A percentile compares a stretch with the other conserved stretches of the same genome.
Conservation (phyloP, 2,329 filamentous ascomycete species). For the Trichophyton rubrum region DNA sequence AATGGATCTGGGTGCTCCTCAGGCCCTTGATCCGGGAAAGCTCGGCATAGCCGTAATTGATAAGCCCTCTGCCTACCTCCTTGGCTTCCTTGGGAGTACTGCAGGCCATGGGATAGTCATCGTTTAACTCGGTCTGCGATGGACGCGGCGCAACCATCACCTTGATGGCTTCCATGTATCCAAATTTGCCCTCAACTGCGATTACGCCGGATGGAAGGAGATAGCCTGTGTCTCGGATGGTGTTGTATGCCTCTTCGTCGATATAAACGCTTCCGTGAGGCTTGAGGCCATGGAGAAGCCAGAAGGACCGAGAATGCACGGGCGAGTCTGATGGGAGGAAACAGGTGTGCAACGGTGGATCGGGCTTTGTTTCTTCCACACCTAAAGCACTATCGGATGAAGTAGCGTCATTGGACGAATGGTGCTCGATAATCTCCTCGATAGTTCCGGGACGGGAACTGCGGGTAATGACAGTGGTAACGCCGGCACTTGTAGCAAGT, state of each 20-base stretch:
- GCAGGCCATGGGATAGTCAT: conserved; percentile 23
- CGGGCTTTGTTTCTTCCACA: conserved; percentile 23
- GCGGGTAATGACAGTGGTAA: conserved; percentile 88
- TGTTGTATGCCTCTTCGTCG: conserved; percentile 73
- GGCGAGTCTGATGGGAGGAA: conserved; percentile 77
- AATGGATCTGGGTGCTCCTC: conserved; percentile 67
- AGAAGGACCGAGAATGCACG: conserved; percentile 89
- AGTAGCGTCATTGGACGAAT: conserved; percentile 24
- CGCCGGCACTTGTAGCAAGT: conserved; percentile 83
- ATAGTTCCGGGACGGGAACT: conserved; percentile 93
- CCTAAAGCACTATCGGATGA: conserved; percentile 3
- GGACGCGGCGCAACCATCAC: conserved; percentile 60
- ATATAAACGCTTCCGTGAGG: conserved; percentile 89
- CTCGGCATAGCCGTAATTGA: conserved; percentile 84
- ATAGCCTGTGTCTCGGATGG: conserved; percentile 70
- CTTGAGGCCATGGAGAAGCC: conserved; percentile 83
- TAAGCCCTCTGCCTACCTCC: conserved; percentile 78
- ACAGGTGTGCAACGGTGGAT: conserved; percentile 69
- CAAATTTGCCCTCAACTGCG: conserved; percentile 76
- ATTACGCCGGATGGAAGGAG: conserved; percentile 84
- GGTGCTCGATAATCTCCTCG: conserved; percentile 63
- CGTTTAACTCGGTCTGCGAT: conserved; percentile 27
- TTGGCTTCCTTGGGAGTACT: conserved; percentile 33
- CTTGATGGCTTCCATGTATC: conserved; percentile 83
- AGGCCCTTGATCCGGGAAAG: conserved; percentile 73